phyloP scores from a whole-genome alignment of 768 basidiomycete species.

The Atractiella rhizophila region DNA sequence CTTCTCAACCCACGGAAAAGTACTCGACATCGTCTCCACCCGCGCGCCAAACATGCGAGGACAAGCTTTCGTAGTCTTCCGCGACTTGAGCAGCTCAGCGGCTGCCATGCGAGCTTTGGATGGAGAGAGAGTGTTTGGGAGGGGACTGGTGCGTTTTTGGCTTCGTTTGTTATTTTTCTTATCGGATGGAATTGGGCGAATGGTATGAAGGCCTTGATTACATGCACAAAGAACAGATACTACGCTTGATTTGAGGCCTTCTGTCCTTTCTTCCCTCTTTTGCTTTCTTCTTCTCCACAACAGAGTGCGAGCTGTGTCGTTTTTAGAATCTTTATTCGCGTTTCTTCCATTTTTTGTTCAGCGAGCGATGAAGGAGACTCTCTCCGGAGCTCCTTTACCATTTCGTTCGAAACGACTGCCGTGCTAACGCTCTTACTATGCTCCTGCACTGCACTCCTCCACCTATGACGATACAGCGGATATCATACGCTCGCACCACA shows the following conservation, averaged over 20 bases:
- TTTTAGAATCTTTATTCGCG: too few relatives aligned
- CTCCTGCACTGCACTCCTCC: too few relatives aligned
- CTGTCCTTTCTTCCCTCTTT: conserved; percentile 61
- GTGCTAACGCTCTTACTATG: too few relatives aligned
- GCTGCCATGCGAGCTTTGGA: conserved; percentile 78
- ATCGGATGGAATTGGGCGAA: background rate
- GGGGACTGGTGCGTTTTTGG: conserved; percentile 5
- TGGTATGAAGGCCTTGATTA: too few relatives aligned
- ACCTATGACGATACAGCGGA: too few relatives aligned
- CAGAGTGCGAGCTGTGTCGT: too few relatives aligned
- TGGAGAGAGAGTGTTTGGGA: conserved; percentile 36
- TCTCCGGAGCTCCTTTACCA: too few relatives aligned
- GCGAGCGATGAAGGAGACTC: too few relatives aligned
- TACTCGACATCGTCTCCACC: conserved; percentile 77
- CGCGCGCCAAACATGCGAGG: conserved; percentile 67
- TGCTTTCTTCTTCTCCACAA: too few relatives aligned
- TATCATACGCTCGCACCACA: conserved; percentile 69
- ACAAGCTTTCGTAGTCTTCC: conserved; percentile 88
- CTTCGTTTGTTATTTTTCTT: background rate
- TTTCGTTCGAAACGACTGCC: too few relatives aligned
- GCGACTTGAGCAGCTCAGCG: conserved; percentile 69
- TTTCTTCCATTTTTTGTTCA: too few relatives aligned
- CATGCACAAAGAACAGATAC: too few relatives aligned
- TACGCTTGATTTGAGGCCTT: conserved; percentile 44
- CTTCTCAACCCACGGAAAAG: conserved; percentile 76